Conservation (phyloP, 306 rosid species). For the barrel medic (Medicago truncatula) region DNA sequence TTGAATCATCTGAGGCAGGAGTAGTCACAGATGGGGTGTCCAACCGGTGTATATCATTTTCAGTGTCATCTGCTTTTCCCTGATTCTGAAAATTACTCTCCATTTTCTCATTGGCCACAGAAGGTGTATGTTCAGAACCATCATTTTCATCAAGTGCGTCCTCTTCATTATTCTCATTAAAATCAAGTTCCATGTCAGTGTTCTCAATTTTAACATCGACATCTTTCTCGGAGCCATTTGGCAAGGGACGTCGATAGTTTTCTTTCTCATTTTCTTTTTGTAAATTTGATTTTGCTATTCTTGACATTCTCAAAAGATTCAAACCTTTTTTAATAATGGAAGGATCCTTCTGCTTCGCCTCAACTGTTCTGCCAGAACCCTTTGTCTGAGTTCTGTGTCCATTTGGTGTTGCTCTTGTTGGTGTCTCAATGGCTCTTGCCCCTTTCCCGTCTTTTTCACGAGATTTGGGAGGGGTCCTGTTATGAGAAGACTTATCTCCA, state of each 20-base stretch:
- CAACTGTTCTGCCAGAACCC: slow-evolving; percentile 68
- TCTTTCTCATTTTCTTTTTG: slow-evolving; percentile 97
- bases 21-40: slow-evolving; percentile 55
- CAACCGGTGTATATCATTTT: slow-evolving; percentile 50
- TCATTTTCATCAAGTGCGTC: slow-evolving; percentile 82
- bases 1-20: slow-evolving; percentile 59
- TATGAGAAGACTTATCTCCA: slow-evolving; percentile 77
- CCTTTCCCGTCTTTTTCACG: slow-evolving; percentile 81
- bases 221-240: slow-evolving; percentile 70
- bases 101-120: slow-evolving; percentile 56
- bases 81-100: slow-evolving; percentile 52
- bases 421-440: slow-evolving; percentile 69
- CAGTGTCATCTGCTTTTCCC: slow-evolving; percentile 65
- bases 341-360: slow-evolving; percentile 68
- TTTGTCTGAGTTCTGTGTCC: slow-evolving; percentile 71
- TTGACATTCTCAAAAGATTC: slow-evolving; percentile 89
- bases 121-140: slow-evolving; percentile 59
- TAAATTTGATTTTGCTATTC: slow-evolving; percentile 87
- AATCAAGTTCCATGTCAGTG: slow-evolving; percentile 97
- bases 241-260: slow-evolving; percentile 85
- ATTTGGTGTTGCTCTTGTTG: slow-evolving; percentile 73
- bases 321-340: slow-evolving; percentile 66
- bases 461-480: slow-evolving; percentile 78
- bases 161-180: slow-evolving; percentile 86
- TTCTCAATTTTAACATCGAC: slow-evolving; percentile 95